Evolutionary conservation across 2,329 filamentous ascomycete genomes (phyloP).

Genomic region (Cryphonectria nitschkei): DNA sequence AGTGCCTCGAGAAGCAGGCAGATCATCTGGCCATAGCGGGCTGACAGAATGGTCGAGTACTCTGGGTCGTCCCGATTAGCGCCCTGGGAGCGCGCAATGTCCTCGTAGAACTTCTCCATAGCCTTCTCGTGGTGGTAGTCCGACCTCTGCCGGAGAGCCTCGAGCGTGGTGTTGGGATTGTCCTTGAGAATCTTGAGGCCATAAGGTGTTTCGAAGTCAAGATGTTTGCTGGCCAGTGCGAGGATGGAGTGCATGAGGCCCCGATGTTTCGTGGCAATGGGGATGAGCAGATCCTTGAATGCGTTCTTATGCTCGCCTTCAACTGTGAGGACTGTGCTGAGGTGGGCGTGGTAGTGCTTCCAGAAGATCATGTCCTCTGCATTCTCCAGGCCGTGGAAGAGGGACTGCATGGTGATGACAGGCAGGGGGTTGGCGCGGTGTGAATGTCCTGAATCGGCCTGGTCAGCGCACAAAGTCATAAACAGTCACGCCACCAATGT

Average conservation of each 20-base stretch:
- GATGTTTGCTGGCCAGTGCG: constrained; percentile 79
- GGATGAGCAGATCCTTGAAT: constrained; percentile 82
- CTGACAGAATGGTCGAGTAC: constrained; percentile 53
- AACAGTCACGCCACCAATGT: not conserved
- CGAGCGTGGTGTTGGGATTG: constrained; percentile 50
- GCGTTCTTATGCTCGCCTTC: constrained; percentile 82
- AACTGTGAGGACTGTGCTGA: constrained; percentile 81
- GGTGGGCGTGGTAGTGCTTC: constrained; percentile 78
- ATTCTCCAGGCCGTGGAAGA: constrained; percentile 83
- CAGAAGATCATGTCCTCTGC: constrained; percentile 79
- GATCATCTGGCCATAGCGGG: constrained; percentile 65
- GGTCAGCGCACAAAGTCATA: not conserved
- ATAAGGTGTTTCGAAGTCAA: constrained; percentile 62
- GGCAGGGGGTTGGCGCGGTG: constrained; percentile 52
- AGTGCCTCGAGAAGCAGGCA: constrained; percentile 63
- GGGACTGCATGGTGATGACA: constrained; percentile 61
- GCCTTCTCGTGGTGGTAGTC: constrained; percentile 60
- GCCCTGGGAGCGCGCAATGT: constrained; percentile 43
- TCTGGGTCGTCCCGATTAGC: constrained; percentile 48
- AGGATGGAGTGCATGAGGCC: constrained; percentile 91
- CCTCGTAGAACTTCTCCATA: constrained; percentile 54
- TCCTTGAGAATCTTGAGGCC: constrained; percentile 56
- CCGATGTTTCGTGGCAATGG: constrained; percentile 77
- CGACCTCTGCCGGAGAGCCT: constrained; percentile 54
- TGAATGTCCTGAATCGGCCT: constrained; percentile 15